Evolutionary conservation across 352 stramenopile species (phyloP), one percentile per base, ranked within the genome.

Genomic region (Pythium phragmitis): DNA sequence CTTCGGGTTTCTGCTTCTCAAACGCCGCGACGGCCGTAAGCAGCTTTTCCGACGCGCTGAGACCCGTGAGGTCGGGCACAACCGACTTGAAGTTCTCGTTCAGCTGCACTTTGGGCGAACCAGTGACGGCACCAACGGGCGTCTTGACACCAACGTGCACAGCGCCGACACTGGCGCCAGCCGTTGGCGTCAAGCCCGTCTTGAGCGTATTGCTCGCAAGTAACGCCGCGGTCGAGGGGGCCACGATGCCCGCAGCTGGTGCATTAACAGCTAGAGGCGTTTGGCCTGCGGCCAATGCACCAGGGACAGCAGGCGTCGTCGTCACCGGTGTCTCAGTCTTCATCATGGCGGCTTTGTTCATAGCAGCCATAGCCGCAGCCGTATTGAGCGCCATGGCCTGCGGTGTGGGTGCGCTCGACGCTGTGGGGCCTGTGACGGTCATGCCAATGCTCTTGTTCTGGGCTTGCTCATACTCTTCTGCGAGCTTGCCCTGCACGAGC

Each of bases 1-100:
- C 83, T 36, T 91, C 80, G 2, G 85, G 85, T 17, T 92, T 90
- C 59, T 94, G 80, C 63, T 94, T 94, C 64, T 91, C 85, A 53
- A 89, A 92, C 12, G 85, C 83, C 23, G 85, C 79, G 23, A 94
- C 83, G 1, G 83, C 85, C 21, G 82, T 89, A 43, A 94, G 69
- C 36, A 94, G 71, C 58, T 88, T 91, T 69, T 94, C 85, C 2
- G 85, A 89, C 7, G 85, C 83, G 52, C 75, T 77, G 26, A 94
- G 68, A 17, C 81, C 85, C 41, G 81, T 88, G 58, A 92, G 75
- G 50, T 92, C 83, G 3, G 83, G 83, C 42, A 92, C 67, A 17
- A 92, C 83, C 30, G 83, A 90, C 69, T 86, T 76, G 57, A 88
- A 85, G 42, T 65, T 80, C 16, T 82, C 72, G 55, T 83, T 71